Conservation (phyloP, 192 early-diverging fungal species). For the Coemansia sp. region DNA sequence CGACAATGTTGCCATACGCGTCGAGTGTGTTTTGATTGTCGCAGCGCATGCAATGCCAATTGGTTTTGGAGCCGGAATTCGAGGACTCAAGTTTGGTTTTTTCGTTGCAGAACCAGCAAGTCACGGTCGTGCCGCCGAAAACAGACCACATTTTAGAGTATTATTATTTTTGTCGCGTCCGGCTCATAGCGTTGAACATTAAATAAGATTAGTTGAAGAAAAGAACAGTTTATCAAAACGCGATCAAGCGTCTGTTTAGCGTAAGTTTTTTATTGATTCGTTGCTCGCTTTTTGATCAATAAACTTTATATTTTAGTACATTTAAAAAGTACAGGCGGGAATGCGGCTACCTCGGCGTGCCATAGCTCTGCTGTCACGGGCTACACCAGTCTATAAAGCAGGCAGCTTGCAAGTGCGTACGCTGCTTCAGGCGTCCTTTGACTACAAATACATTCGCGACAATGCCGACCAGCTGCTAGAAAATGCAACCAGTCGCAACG, state of each 20-base stretch:
- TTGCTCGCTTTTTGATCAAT: no score
- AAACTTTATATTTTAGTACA: no score
- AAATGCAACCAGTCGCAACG: constrained; percentile 59
- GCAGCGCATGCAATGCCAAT: constrained; percentile 46
- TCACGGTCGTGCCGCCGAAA: constrained; percentile 28
- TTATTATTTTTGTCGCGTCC: background rate
- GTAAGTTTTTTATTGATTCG: no score
- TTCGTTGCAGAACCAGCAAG: constrained; percentile 50
- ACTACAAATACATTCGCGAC: constrained; percentile 66
- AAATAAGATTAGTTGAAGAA: constrained; percentile 2
- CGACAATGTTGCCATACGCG: constrained; percentile 33
- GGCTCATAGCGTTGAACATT: constrained; percentile 9
- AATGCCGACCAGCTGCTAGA: constrained; percentile 43
- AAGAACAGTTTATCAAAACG: background rate
- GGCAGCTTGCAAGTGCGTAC: constrained; percentile 5
- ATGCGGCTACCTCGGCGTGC: background rate
- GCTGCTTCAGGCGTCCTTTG: constrained; percentile 39
- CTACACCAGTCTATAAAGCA: no score
- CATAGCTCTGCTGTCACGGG: no score
- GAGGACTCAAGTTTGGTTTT: constrained; percentile 18
- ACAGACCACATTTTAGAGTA: constrained; percentile 35
- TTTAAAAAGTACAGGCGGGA: no score
- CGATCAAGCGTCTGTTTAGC: background rate
- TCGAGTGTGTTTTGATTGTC: constrained; percentile 44
- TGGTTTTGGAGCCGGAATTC: constrained; percentile 6